Percentiles rank a stretch among this genome's conserved stretches.
Conservation (phyloP, 345 rosid genomes). For the Eutrema heterophyllum region DNA sequence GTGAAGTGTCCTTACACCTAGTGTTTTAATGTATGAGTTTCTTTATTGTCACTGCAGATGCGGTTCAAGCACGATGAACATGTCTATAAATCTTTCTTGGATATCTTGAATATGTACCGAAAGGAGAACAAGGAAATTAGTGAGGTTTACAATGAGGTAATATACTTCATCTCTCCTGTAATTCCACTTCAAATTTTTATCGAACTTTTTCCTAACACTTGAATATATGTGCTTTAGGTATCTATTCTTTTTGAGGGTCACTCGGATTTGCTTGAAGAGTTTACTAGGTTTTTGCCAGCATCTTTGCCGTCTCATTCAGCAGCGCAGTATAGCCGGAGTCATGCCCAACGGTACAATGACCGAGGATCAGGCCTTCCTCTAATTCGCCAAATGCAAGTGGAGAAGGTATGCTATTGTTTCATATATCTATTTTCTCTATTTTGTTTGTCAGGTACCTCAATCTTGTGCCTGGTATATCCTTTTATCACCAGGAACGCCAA, state of each 20-base stretch:
- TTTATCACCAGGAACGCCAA: slow-evolving; percentile 53
- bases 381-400: slow-evolving; percentile 51
- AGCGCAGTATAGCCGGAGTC: slow-evolving; percentile 44
- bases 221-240: slow-evolving; percentile 42
- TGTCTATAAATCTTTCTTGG: slow-evolving; percentile 87
- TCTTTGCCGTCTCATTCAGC: slow-evolving; percentile 49
- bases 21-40: background rate
- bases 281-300: slow-evolving; percentile 81
- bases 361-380: slow-evolving; percentile 41
- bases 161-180: background rate
- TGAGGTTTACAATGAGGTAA: slow-evolving; percentile 90
- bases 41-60: slow-evolving; percentile 46
- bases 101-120: slow-evolving; percentile 83
- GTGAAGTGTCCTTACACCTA: background rate
- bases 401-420: slow-evolving; percentile 48
- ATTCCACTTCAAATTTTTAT: background rate
- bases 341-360: slow-evolving; percentile 51
- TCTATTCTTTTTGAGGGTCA: slow-evolving; percentile 76
- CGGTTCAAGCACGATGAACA: slow-evolving; percentile 83
- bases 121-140: slow-evolving; percentile 83
- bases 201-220: background rate
- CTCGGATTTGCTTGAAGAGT: slow-evolving; percentile 84
- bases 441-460: slow-evolving; percentile 6
- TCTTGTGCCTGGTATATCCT: slow-evolving; percentile 6
- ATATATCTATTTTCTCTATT: background rate